Base-by-base conservation (phyloP, 164 flowering plant species). In the Pachysandra terminalis region DNA sequence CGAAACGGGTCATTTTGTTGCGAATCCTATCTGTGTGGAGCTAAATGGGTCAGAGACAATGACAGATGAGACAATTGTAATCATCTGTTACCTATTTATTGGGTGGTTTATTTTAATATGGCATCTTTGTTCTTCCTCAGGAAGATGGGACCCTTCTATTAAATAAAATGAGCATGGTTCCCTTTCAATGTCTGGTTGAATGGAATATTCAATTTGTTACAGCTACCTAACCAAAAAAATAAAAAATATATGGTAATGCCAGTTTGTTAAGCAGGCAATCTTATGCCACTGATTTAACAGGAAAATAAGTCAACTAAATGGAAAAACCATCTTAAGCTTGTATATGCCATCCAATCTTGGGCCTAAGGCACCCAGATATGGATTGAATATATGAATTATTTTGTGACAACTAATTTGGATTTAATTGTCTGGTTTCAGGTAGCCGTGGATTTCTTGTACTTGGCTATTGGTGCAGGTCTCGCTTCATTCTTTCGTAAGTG, bases 401-500 rank as follows among this genome's bases (percentile, higher is more conserved):
- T 12, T 21, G 24, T 9, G 7, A 5, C 57, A n/a, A 55, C 25
- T 56, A 23, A 56, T 14, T 23, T 23, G 59, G 27, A 8, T 28
- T 61, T 27, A 59, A 15, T 28, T 27, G 1, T 55, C 17, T 27
- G 24, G 9, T 70, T 58, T 54, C 59, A 69, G 72, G 59, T 61
- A 35, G 21, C 60, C 25, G 19, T 69, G 54, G 54, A 23, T 15
- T 69, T 61, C 32, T 59, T 69, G 10, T 69, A 69, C 66, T 56
- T 69, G 40, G 72, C 72, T 19, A 2, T 61, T 26, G 72, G 72
- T 53, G n/a, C 65, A 7, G 64, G 57, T 27, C 5, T 54, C 5
- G 72, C 72, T 5, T 59, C 72, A 52, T 61, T 69, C 22, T 40
- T 69, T 0, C 72, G 72, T 69, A 61, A 54, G 66, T 14, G 21